Evolutionary conservation across 257 asterid genomes (phyloP).

Genomic region (Gardenia jasminoides): DNA sequence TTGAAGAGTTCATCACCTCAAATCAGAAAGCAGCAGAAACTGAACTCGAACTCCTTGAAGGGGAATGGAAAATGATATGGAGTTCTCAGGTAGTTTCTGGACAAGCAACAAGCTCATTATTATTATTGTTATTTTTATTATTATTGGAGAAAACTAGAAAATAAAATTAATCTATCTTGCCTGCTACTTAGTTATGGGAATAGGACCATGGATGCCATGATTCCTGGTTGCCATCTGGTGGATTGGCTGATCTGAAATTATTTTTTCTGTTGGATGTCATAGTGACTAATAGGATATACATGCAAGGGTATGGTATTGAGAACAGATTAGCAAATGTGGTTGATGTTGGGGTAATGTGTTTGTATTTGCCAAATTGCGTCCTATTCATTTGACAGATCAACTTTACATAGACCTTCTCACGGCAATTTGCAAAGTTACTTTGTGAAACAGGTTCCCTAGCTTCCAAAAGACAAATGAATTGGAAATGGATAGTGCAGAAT

Average conservation of each 20-base stretch:
- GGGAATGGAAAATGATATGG: slow-evolving; percentile 95
- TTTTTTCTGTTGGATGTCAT: not conserved
- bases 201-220: not conserved
- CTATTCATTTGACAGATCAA: not conserved
- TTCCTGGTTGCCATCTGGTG: not conserved
- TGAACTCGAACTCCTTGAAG: slow-evolving; percentile 68
- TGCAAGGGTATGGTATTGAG: not conserved
- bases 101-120: not conserved
- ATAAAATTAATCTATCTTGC: no score
- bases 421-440: not conserved
- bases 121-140: not conserved
- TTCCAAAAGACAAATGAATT: not conserved
- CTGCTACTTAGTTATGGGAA: not conserved
- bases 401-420: not conserved
- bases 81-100: slow-evolving; percentile 71
- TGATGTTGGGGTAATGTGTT: not conserved
- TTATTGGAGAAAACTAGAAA: no score
- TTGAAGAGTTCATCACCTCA: slow-evolving; percentile 49
- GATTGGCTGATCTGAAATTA: not conserved
- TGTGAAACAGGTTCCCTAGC: not conserved
- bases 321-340: not conserved
- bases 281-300: not conserved
- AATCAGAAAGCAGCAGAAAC: slow-evolving; percentile 34
- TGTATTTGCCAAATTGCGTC: not conserved
- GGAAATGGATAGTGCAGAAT: not conserved